Evolutionary conservation across 208 protist species (phyloP).

Genomic region (Tritrichomonas foetus): DNA sequence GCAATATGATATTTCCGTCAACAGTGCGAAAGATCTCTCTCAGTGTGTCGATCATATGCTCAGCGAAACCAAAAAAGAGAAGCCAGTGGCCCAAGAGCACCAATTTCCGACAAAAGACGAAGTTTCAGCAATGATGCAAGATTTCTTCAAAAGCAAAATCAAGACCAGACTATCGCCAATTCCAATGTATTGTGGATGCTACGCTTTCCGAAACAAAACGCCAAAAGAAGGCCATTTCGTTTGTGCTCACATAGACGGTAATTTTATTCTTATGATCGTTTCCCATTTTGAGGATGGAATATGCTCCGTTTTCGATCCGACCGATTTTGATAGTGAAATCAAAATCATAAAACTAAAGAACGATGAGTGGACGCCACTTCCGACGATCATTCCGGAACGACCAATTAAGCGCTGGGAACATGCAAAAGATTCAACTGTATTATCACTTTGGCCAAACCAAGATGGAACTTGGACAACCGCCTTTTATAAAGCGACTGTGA

Average conservation of each 20-base stretch:
- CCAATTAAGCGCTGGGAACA: neutral
- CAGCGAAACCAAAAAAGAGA: neutral
- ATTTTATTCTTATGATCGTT: neutral
- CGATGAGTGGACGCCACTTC: neutral
- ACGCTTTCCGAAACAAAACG: neutral
- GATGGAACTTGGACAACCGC: neutral
- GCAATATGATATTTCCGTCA: no score
- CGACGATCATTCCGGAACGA: neutral
- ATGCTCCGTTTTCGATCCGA: neutral
- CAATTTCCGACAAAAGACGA: neutral
- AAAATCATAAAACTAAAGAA: neutral
- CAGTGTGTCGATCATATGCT: no score
- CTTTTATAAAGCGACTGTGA: neutral
- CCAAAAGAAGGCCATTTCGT: neutral
- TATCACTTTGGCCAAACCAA: neutral
- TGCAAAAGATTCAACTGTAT: neutral
- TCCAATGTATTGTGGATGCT: neutral
- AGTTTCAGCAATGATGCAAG: neutral
- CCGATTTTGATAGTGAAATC: neutral
- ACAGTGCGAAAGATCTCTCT: no score
- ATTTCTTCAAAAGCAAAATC: constrained; percentile 17
- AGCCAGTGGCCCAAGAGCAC: neutral
- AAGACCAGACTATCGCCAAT: neutral
- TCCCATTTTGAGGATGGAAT: no score
- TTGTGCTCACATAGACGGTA: neutral